Conservation (phyloP, 73 alveolate species). For the Symbiodinium natans region DNA sequence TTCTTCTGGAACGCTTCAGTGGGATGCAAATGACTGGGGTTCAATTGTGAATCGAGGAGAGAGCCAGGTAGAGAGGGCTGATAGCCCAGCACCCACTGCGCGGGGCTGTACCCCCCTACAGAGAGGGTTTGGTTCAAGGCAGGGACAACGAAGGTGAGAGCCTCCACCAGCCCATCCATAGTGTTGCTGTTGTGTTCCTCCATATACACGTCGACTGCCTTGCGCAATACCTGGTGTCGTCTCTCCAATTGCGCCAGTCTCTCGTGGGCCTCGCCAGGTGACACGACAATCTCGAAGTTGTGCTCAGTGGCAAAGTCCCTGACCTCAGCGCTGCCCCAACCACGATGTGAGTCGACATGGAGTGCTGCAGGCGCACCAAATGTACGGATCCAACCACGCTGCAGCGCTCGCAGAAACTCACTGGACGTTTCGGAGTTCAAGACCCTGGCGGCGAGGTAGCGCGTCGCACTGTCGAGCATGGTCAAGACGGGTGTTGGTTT, state of each 20-base stretch:
- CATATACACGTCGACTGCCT: not conserved
- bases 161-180: not conserved
- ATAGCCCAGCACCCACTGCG: constrained; percentile 14
- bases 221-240: not conserved
- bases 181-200: not conserved
- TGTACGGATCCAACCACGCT: not conserved
- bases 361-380: not conserved
- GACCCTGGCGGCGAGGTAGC: not conserved
- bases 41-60: not conserved
- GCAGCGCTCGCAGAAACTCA: not conserved
- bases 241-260: not conserved
- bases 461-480: not conserved
- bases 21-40: not conserved
- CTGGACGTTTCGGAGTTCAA: not conserved
- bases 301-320: not conserved
- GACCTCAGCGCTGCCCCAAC: not conserved
- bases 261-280: not conserved
- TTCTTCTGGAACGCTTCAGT: not conserved
- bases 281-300: not conserved
- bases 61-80: not conserved
- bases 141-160: not conserved
- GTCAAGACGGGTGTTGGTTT: not conserved
- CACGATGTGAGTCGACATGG: not conserved
- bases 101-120: not conserved
- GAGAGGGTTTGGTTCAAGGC: not conserved